Conservation (phyloP, 1,284 basidiomycete species). For the Meira miltonrushii region DNA sequence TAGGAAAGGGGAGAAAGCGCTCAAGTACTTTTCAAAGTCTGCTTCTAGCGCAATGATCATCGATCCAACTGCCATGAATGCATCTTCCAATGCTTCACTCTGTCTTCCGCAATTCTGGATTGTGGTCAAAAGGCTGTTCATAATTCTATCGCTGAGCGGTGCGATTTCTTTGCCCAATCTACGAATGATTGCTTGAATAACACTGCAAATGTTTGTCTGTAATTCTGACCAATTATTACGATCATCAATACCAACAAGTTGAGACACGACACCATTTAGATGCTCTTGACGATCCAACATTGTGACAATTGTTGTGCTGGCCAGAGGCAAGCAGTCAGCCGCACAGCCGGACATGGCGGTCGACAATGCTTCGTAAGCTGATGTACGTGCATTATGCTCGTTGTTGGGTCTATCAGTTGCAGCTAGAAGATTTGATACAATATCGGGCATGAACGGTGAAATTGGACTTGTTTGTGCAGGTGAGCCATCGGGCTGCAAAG, state of each 20-base stretch:
- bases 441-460: slow-evolving; percentile 80
- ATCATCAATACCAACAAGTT: slow-evolving; percentile 91
- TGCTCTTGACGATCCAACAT: slow-evolving; percentile 85
- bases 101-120: slow-evolving; percentile 81
- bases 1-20: slow-evolving; percentile 82
- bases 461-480: slow-evolving; percentile 60
- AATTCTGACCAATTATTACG: slow-evolving; percentile 98
- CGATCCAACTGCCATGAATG: slow-evolving; percentile 90
- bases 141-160: slow-evolving; percentile 86
- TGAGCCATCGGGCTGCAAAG: slow-evolving; percentile 61
- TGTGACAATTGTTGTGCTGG: slow-evolving; percentile 75
- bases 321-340: slow-evolving; percentile 71
- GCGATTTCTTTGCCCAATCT: slow-evolving; percentile 77
- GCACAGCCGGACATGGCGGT: slow-evolving; percentile 78
- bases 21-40: slow-evolving; percentile 80
- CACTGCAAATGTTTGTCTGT: slow-evolving; percentile 86
- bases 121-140: slow-evolving; percentile 82
- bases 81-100: slow-evolving; percentile 92
- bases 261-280: slow-evolving; percentile 65
- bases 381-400: slow-evolving; percentile 86
- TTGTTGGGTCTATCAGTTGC: slow-evolving; percentile 65
- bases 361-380: slow-evolving; percentile 92
- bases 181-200: slow-evolving; percentile 44
- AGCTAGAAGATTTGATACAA: slow-evolving; percentile 37
- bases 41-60: slow-evolving; percentile 66